Evolutionary conservation across 2,329 filamentous ascomycete species (phyloP).

Genomic region (Cryphonectria naterciae): DNA sequence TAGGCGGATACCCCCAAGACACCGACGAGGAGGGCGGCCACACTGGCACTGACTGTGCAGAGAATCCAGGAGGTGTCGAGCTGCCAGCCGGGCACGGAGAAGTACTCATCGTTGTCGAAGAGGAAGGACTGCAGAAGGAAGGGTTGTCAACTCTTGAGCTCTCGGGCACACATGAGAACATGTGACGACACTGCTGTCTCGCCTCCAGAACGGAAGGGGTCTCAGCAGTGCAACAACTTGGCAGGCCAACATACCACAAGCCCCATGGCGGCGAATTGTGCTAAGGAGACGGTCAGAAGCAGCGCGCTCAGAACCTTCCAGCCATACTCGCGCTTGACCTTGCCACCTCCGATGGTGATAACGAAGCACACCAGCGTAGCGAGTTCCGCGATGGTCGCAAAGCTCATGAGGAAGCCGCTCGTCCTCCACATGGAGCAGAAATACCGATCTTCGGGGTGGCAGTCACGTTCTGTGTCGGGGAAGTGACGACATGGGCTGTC

Average conservation of each 20-base stretch:
- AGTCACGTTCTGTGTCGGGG: slow-evolving; percentile 66
- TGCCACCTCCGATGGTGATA: slow-evolving; percentile 77
- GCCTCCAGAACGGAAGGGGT: neutral
- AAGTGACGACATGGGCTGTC: slow-evolving; percentile 62
- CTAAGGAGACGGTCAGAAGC: slow-evolving; percentile 65
- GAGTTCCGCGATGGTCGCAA: slow-evolving; percentile 80
- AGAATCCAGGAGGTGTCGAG: slow-evolving; percentile 81
- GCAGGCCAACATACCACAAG: slow-evolving; percentile 70
- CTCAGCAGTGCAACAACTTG: neutral
- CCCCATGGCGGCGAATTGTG: slow-evolving; percentile 77
- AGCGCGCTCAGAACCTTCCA: slow-evolving; percentile 77
- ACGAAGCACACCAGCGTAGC: slow-evolving; percentile 79
- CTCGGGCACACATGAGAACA: neutral
- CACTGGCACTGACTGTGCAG: slow-evolving; percentile 58
- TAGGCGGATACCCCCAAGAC: slow-evolving; percentile 70
- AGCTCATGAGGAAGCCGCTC: slow-evolving; percentile 81
- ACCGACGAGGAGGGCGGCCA: slow-evolving; percentile 57
- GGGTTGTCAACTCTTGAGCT: neutral
- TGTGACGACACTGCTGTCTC: slow-evolving; percentile 23
- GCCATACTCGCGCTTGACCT: slow-evolving; percentile 77
- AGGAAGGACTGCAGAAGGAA: slow-evolving; percentile 68
- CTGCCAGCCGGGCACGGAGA: slow-evolving; percentile 77
- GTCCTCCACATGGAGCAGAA: slow-evolving; percentile 95
- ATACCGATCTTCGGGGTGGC: slow-evolving; percentile 66
- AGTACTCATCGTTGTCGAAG: slow-evolving; percentile 81